Evolutionary conservation across 2,329 filamentous ascomycete species (phyloP).

Genomic region (Arthrobotrys iridis): DNA sequence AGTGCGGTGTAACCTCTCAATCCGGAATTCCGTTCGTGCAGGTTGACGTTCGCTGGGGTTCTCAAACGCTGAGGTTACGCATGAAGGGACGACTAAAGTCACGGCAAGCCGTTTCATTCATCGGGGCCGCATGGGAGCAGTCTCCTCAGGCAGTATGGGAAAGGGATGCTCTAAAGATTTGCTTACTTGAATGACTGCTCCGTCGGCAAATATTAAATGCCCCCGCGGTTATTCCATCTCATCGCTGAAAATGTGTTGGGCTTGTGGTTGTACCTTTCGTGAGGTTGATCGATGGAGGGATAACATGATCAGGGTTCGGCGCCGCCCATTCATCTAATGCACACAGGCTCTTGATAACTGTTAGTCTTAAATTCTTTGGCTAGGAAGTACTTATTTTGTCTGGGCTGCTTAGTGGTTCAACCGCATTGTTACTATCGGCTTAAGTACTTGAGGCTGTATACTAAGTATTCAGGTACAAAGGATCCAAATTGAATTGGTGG

Average conservation of each 20-base stretch:
- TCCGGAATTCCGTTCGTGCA: slow-evolving; percentile 11
- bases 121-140: not conserved
- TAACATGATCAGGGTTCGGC: slow-evolving; percentile 7
- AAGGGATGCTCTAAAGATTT: not conserved
- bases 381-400: too few species aligned
- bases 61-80: slow-evolving; percentile 23
- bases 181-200: not conserved
- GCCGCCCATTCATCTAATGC: too few species aligned
- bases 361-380: too few species aligned
- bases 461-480: too few species aligned
- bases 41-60: not conserved
- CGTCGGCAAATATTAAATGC: not conserved
- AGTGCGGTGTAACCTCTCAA: slow-evolving; percentile 36
- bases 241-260: slow-evolving; percentile 5
- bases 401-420: too few species aligned
- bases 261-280: not conserved
- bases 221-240: too few species aligned
- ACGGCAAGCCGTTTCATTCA: slow-evolving; percentile 19
- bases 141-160: not conserved
- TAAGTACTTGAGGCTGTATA: too few species aligned
- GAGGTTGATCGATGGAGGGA: not conserved
- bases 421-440: too few species aligned
- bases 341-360: too few species aligned
- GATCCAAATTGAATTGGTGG: too few species aligned
- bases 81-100: slow-evolving; percentile 5